Percentiles rank a stretch among this genome's conserved stretches.
These are phyloP conservation scores for Populus alba DNA, from an alignment of 345 rosid genomes.

Conservation along the genomic window DNA sequence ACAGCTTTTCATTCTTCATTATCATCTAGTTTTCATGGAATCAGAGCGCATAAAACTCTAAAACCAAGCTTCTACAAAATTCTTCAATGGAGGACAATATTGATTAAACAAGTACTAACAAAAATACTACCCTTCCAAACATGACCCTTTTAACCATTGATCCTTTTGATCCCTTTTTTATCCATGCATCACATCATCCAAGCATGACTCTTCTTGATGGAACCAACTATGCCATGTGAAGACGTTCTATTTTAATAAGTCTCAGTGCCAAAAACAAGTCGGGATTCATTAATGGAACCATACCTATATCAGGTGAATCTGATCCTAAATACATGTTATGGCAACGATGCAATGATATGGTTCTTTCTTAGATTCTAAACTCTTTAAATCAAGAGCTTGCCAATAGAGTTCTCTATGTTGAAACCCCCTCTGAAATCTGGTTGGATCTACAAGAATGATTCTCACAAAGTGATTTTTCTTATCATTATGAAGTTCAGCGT, in stretches of 20 bases:
- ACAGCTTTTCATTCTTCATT: too few species aligned
- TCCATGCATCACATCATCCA: not conserved
- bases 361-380: not conserved
- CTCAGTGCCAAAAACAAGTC: not conserved
- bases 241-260: not conserved
- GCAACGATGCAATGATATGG: not conserved
- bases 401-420: not conserved
- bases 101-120: too few species aligned
- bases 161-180: not conserved
- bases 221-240: not conserved
- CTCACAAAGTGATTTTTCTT: not conserved
- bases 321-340: not conserved
- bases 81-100: too few species aligned
- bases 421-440: not conserved
- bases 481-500: not conserved
- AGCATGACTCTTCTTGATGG: not conserved
- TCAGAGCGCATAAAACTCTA: too few species aligned
- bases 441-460: not conserved
- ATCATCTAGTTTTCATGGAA: too few species aligned
- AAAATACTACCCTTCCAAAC: not conserved
- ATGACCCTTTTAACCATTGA: not conserved
- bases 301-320: not conserved
- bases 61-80: too few species aligned
- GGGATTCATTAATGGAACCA: slow-evolving; percentile 5
- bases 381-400: not conserved